Evolutionary conservation across 78 protist genomes (phyloP), one percentile per base, ranked within the genome.

Genomic region (Cavenderia fasciculata): DNA sequence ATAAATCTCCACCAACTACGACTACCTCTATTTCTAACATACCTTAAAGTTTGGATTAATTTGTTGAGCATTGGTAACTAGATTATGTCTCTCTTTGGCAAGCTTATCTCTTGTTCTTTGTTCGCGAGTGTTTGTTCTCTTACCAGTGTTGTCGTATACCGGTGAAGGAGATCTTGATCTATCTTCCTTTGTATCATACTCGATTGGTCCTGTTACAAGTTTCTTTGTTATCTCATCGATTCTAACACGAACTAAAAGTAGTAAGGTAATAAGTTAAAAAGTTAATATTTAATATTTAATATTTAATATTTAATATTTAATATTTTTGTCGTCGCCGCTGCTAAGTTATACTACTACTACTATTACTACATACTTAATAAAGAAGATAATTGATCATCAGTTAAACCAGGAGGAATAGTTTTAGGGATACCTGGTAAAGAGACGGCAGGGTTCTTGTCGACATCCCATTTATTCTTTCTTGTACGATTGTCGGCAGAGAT

Each of bases 51-150:
- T 18, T 33, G 95, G 94, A 43, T 70, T 68, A 12, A 59, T 40
- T 56, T 29, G 31, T 86, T 49, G 43, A 33, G 88, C 66, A 33
- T 36, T 14, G 69, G 66, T 47, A 40, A 95, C 36, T 14, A 94
- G 70, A 1, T 16, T 12, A 25, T 86, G 91, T n/a, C 96, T 71
- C 82, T 97, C 96, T 18, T 69, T 44, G 51, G 44, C 40, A 19
- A 94, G 65, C 70, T 89, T 85, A 46, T 92, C 85, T 1, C 87
- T 70, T 19, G 56, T 2, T 27, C 98, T 90, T 27, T 73, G 68
- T 59, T 97, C 97, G 18, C 97, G 72, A 1, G 98, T 97, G 74
- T 97, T 97, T 21, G 74, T 25, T 41, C 97, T 91, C 63, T 94
- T 92, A 31, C 98, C 98, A n/a, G 66, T 29, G 40, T 66, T 27